Percentiles rank a stretch among this genome's conserved stretches.
These are phyloP conservation scores for Crepidotus variabilis DNA, from an alignment of 768 basidiomycete genomes.

Conservation along the genomic window DNA sequence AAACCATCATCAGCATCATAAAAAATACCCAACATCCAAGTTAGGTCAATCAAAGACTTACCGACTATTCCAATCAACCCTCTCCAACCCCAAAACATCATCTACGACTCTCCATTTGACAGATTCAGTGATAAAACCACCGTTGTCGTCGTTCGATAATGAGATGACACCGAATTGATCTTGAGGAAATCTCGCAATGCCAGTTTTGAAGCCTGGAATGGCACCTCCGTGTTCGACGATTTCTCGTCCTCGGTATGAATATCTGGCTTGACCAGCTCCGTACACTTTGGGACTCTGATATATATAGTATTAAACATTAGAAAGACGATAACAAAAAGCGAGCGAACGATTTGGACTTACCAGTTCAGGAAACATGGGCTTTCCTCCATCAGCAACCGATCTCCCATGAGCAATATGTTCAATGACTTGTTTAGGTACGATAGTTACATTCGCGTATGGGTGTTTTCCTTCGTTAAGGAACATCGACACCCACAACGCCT, in stretches of 20 bases:
- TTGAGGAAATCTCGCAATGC: slow-evolving; percentile 30
- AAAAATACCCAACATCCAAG: not conserved
- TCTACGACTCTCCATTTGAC: slow-evolving; percentile 37
- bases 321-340: not conserved
- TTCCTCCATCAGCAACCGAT: slow-evolving; percentile 25
- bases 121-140: slow-evolving; percentile 27
- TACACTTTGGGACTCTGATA: slow-evolving; percentile 35
- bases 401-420: slow-evolving; percentile 33
- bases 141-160: slow-evolving; percentile 38
- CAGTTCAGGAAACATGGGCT: slow-evolving; percentile 32
- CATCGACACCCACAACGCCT: slow-evolving; percentile 35
- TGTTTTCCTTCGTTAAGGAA: slow-evolving; percentile 35
- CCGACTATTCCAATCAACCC: slow-evolving; percentile 37
- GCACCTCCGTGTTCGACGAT: slow-evolving; percentile 41
- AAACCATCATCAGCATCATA: too few species aligned
- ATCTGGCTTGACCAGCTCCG: slow-evolving; percentile 35
- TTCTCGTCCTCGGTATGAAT: slow-evolving; percentile 36
- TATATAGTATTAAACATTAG: not conserved
- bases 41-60: slow-evolving; percentile 7
- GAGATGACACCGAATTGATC: slow-evolving; percentile 35
- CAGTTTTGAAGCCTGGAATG: slow-evolving; percentile 31
- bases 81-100: slow-evolving; percentile 27
- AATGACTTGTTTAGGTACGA: slow-evolving; percentile 32
- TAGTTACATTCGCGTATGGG: slow-evolving; percentile 31
- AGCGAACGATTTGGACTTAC: slow-evolving; percentile 14